Evolutionary conservation across 75 land plant species (phyloP).

Genomic region (Chamaecyparis obtusa): DNA sequence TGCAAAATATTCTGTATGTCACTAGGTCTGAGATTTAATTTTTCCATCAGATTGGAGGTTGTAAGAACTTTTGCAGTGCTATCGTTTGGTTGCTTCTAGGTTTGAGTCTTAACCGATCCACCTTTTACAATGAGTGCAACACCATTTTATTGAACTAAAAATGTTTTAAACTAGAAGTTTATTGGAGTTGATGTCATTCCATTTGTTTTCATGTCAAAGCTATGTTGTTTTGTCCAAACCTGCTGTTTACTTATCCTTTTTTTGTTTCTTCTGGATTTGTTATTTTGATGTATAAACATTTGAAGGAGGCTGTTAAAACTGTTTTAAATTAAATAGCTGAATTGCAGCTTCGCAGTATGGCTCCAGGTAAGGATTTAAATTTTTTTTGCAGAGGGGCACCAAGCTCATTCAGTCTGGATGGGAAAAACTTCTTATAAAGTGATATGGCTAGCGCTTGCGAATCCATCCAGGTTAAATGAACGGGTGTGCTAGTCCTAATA

Average conservation of each 20-base stretch:
- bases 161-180: background rate
- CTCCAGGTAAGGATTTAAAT: background rate
- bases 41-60: background rate
- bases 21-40: background rate
- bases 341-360: background rate
- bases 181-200: background rate
- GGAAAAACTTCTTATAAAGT: background rate
- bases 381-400: background rate
- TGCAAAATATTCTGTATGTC: too few species aligned
- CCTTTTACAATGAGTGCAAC: background rate
- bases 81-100: background rate
- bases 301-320: background rate
- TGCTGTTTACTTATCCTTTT: background rate
- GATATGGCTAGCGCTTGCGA: background rate
- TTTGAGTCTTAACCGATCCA: background rate
- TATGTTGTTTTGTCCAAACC: background rate
- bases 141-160: background rate
- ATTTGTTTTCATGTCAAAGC: background rate
- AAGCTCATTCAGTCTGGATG: background rate
- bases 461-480: background rate
- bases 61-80: background rate
- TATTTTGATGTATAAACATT: background rate
- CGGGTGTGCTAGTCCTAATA: background rate
- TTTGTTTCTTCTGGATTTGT: background rate
- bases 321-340: background rate